Percentiles rank a stretch among this genome's conserved stretches.
Conservation (phyloP, 1,284 basidiomycete genomes). For the Lentinus polychrous region DNA sequence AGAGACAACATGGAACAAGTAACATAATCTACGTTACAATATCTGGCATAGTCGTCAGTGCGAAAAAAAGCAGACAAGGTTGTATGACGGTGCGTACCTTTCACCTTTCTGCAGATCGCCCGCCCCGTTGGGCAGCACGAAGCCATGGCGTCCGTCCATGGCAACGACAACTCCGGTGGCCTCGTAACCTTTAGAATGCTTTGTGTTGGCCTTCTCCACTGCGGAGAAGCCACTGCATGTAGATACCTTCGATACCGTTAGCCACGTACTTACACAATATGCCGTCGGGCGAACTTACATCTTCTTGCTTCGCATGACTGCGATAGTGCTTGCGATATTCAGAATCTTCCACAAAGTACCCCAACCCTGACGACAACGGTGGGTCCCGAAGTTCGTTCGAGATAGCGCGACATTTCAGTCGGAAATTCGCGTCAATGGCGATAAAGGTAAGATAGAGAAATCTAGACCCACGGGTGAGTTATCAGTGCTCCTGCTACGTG, state of each 20-base stretch:
- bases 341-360: constrained; percentile 22
- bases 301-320: constrained; percentile 11
- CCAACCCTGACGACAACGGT: constrained; percentile 17
- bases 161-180: constrained; percentile 18
- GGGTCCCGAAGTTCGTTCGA: constrained; percentile 18
- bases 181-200: constrained; percentile 13
- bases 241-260: constrained; percentile 9
- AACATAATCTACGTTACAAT: constrained; percentile 16
- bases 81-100: constrained; percentile 14
- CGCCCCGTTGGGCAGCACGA: constrained; percentile 16
- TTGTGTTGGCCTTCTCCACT: constrained; percentile 13
- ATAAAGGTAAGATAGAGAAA: constrained; percentile 19
- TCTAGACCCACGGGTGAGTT: constrained; percentile 11
- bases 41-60: constrained; percentile 5
- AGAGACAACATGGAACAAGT: constrained; percentile 12
- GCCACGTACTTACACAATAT: background rate
- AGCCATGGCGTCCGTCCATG: constrained; percentile 18
- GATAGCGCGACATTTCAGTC: constrained; percentile 18
- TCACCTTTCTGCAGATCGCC: constrained; percentile 23
- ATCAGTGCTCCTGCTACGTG: background rate
- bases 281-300: constrained; percentile 12
- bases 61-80: too few species aligned
- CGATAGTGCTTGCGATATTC: constrained; percentile 15
- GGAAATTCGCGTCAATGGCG: constrained; percentile 24
- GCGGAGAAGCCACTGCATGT: constrained; percentile 15